A percentile compares a stretch with the other conserved stretches of the same genome.
Evolutionary conservation across 139 green algal species (phyloP).

Genomic region (Ostreobium quekettii): DNA sequence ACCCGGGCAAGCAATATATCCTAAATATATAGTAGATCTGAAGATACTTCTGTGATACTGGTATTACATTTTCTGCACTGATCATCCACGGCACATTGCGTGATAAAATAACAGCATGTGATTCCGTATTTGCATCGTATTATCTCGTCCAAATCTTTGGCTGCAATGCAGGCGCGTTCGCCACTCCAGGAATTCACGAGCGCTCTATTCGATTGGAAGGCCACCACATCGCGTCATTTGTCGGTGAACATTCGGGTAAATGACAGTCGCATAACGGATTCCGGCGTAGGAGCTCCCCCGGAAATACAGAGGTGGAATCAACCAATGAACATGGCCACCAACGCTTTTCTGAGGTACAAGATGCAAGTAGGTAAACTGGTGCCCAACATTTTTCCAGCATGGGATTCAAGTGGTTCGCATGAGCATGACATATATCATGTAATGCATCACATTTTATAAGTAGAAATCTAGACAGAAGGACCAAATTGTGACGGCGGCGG

Average conservation of each 20-base stretch:
- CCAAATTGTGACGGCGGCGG: background rate
- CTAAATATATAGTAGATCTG: no score
- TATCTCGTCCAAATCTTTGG: no score
- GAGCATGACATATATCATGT: no score
- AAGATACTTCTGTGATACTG: no score
- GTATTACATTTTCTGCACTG: no score
- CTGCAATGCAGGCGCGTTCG: background rate
- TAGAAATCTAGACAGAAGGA: background rate
- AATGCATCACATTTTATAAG: no score
- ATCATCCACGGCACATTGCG: no score
- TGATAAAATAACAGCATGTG: no score
- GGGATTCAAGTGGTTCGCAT: background rate
- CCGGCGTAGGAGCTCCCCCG: background rate
- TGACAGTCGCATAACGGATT: background rate
- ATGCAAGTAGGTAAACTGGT: slow-evolving; percentile 16
- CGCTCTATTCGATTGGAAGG: slow-evolving; percentile 8
- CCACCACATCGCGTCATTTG: background rate
- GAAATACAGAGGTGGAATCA: slow-evolving; percentile 48
- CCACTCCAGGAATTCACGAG: background rate
- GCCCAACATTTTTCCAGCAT: background rate
- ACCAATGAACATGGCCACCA: slow-evolving; percentile 49
- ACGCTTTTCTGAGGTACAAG: slow-evolving; percentile 42
- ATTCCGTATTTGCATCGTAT: no score
- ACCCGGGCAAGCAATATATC: no score
- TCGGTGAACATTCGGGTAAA: slow-evolving; percentile 8